These are phyloP conservation scores for Coffea canephora DNA, from an alignment of 257 asterid genomes.

Conservation along the genomic window DNA sequence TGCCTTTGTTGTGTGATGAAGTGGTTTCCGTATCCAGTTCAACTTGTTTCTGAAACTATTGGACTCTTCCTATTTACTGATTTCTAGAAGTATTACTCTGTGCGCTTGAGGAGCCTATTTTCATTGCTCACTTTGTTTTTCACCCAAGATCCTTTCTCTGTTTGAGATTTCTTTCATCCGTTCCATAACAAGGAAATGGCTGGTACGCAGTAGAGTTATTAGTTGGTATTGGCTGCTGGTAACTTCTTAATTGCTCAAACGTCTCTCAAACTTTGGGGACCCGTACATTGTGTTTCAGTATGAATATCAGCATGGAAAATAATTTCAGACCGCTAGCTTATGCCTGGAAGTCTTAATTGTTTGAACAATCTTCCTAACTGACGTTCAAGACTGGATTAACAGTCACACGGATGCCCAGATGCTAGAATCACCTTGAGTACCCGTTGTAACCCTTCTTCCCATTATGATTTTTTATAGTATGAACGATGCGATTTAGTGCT, in stretches of 20 bases:
- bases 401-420: too few relatives aligned
- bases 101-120: background rate
- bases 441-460: too few relatives aligned
- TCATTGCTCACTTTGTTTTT: too few relatives aligned
- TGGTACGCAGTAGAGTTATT: too few relatives aligned
- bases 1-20: slow-evolving; percentile 6
- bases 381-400: too few relatives aligned
- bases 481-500: too few relatives aligned
- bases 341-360: background rate
- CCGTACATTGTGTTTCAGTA: background rate
- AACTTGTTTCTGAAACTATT: slow-evolving; percentile 2
- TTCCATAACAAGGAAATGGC: background rate
- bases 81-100: background rate
- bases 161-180: too few relatives aligned
- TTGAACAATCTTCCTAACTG: too few relatives aligned
- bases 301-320: background rate
- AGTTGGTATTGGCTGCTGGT: background rate
- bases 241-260: background rate
- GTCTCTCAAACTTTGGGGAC: background rate
- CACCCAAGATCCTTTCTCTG: too few relatives aligned
- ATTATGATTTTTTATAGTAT: too few relatives aligned
- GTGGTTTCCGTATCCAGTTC: background rate
- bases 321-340: background rate
- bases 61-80: background rate
- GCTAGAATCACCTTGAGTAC: too few relatives aligned